Evolutionary conservation across 2,329 filamentous ascomycete genomes (phyloP), one percentile per base, ranked within the genome.

Genomic region (Calonectria leucothoes): DNA sequence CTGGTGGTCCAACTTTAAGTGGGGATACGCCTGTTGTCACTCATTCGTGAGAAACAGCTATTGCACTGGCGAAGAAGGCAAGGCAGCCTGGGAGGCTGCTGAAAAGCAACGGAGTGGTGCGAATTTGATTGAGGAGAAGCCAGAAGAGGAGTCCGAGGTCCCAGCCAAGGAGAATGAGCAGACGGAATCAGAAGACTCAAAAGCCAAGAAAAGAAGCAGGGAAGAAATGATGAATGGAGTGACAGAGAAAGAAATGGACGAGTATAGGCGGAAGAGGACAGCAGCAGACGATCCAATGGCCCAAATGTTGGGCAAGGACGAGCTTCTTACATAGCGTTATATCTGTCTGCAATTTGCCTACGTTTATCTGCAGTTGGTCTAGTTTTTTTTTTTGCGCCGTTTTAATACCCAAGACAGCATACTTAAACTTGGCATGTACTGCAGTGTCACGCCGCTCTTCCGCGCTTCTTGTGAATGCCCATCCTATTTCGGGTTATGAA

Each of bases 11-110:
- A 93, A 95, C 81, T 98, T 98, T 86, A 91, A 93, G 84, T 99
- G 97, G 97, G 97, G 97, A 1, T 99, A 98, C 84, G 91, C 94
- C 27, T 99, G 97, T 84, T 99, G 97, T 87, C 95, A 97, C 83
- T 98, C 95, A 0, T 93, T 92, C 27, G 91, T 98, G 75, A 98
- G 98, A 86, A 98, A 99, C 85, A 98, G 95, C 81, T 99, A 98
- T 82, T 99, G 97, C 84, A 98, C 96, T 0, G 97, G 97, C 31
- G 95, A 97, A 74, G 94, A 94, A 72, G 97, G 97, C 42, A 97
- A 92, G 83, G 87, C 86, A 74, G 96, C 95, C 1, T 95, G 94
- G 84, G 93, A 96, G 78, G 93, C 94, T 70, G 92, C 94, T 0
- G 93, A 97, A 77, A 86, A 82, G 77, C 91, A 89, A 81, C 84